Evolutionary conservation across 208 protist species (phyloP).

Genomic region (Leptomonas seymouri): DNA sequence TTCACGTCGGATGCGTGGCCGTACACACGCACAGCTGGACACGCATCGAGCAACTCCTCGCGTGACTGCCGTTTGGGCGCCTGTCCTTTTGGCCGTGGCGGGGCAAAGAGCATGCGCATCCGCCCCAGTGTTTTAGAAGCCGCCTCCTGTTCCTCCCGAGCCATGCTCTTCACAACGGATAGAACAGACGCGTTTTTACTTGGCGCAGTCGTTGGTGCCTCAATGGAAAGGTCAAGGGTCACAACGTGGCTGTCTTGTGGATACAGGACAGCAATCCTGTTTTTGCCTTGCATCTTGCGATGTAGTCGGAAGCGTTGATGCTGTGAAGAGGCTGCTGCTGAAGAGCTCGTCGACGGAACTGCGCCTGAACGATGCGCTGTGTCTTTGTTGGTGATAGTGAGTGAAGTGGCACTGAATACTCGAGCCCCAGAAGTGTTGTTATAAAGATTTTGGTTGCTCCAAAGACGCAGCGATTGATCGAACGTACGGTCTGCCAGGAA

Average conservation of each 20-base stretch:
- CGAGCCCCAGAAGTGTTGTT: no score
- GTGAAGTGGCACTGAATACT: neutral
- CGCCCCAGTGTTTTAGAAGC: constrained; percentile 76
- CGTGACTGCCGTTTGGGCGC: constrained; percentile 29
- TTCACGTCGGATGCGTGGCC: constrained; percentile 27
- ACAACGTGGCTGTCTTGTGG: constrained; percentile 34
- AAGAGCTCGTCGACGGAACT: neutral
- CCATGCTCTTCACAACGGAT: constrained; percentile 68
- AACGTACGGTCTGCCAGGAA: constrained; percentile 6
- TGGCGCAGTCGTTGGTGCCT: neutral
- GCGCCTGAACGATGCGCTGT: neutral
- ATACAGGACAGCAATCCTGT: constrained; percentile 43
- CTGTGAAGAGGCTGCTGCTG: no score
- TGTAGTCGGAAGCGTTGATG: neutral
- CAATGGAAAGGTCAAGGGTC: constrained; percentile 51
- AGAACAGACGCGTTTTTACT: neutral
- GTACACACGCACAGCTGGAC: constrained; percentile 55
- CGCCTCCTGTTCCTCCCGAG: constrained; percentile 55
- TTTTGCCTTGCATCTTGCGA: constrained; percentile 35
- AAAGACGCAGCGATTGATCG: neutral
- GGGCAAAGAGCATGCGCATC: constrained; percentile 74
- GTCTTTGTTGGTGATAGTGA: neutral
- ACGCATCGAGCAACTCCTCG: constrained; percentile 57
- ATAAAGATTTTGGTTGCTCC: neutral
- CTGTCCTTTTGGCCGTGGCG: constrained; percentile 17